Base-by-base conservation (phyloP, 768 basidiomycete genomes). In the Terana coerulea region DNA sequence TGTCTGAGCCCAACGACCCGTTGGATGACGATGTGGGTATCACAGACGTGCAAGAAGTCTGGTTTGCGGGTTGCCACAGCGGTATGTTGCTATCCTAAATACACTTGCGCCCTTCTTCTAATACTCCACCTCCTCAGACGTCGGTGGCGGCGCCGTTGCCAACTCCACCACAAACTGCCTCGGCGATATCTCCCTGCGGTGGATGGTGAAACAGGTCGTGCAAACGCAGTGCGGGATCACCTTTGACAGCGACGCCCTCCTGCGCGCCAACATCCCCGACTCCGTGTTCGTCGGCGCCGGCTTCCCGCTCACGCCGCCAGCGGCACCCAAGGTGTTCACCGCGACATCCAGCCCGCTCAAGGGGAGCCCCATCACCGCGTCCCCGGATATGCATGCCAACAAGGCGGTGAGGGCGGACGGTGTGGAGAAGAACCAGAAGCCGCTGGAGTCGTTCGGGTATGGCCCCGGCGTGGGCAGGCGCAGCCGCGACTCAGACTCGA, bases 131-230 rank as follows among this genome's bases (percentile, higher is more conserved):
- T 29, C n/a, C 2, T 10, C 44, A 87, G 88, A 90, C 61, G 71
- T 91, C 17, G 89, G 89, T 19, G 89, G 89, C 12, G 84, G 85
- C 15, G 65, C 71, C 7, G 78, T 79, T 2, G 39, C 60, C 2
- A 76, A 88, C 55, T 65, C 53, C 8, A 28, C 69, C 0, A 43
- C 59, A 7, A 66, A 72, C 49, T 72, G 71, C 7, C 74, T 91
- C 5, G 68, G 79, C 1, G 76, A 86, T 58, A 80, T 88, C 56
- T 69, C 80, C 15, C 69, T 92, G 25, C 78, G 79, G 24, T 92
- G 89, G 89, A 90, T 92, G 88, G 72, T 91, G 30, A 80, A 81
- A 47, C 78, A 91, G 57, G 72, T 81, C 51, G 71, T 81, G 21
- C 59, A 64, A 10, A 72, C 86, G 12, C 65, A 72, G n/a, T 81